Evolutionary conservation across 495 filamentous ascomycete species (phyloP).

Genomic region (Tuber brumale): DNA sequence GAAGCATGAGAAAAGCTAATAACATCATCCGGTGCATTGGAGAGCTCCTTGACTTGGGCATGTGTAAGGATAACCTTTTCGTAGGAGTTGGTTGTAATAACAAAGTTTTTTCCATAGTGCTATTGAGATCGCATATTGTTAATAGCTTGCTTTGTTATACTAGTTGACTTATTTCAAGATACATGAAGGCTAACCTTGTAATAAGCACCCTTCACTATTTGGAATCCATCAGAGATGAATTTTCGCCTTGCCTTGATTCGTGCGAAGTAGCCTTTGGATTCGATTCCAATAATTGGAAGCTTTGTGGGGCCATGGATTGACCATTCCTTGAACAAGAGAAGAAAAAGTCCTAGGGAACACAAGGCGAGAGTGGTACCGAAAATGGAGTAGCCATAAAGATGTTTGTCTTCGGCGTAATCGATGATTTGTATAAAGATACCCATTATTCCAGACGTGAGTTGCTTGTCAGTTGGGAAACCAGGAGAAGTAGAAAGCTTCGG

Average conservation of each 20-base stretch:
- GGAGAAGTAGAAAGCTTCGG: not conserved
- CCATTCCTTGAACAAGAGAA: too few relatives aligned
- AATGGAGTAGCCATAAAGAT: not conserved
- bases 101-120: not conserved
- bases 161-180: not conserved
- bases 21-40: not conserved
- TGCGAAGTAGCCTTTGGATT: too few relatives aligned
- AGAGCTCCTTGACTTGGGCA: not conserved
- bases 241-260: not conserved
- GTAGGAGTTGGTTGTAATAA: not conserved
- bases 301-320: too few relatives aligned
- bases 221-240: not conserved
- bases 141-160: not conserved
- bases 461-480: not conserved
- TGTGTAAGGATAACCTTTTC: not conserved
- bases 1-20: not conserved
- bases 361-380: not conserved
- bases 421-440: not conserved
- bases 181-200: not conserved
- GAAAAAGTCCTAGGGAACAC: not conserved
- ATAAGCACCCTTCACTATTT: not conserved
- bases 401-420: not conserved
- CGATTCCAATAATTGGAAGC: too few relatives aligned
- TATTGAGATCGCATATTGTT: not conserved
- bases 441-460: not conserved